Evolutionary conservation across 495 filamentous ascomycete genomes (phyloP), one percentile per base, ranked within the genome.

Genomic region (Jackrogersella multiformis): DNA sequence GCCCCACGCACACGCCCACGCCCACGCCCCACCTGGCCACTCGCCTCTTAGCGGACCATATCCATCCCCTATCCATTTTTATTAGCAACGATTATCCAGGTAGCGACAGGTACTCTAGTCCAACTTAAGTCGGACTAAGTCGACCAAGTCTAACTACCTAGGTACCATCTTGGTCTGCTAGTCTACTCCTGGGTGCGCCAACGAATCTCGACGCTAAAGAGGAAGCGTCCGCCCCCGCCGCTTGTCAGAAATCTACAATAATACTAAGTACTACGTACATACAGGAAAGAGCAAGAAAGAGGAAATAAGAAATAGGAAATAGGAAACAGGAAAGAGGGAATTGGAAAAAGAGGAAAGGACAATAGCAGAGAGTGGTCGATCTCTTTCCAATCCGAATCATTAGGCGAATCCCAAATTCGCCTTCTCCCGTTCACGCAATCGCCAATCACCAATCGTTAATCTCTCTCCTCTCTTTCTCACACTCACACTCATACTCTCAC

Each of bases 381-480:
- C 61, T 61, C 26, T 30, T 30, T 30, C 26, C 26, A 30, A 30
- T 30, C 26, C 26, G 26, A 30, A 30, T 56, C 42, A 41, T 54
- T 58, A 61, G 51, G 56, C 48, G 41, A 65, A 64, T 58, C 51
- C 45, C 30, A 51, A 60, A 60, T 61, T 61, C 61, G 66, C 49
- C 59, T 26, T 62, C 59, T 26, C 38, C 49, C 59, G 44, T 64
- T 30, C n/a, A n/a, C n/a, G n/a, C n/a, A n/a, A n/a, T 26, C 26
- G 15, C 45, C 21, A 28, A 30, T 49, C 45, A 30, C 23, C 35
- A 41, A 42, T 26, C 49, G 36, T 51, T 16, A 23, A 61, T 56
- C 56, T 32, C 57, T 7, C 32, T 26, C 16, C 36, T 2, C 18
- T 13, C 12, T 18, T 45, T 2, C 9, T 24, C 23, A 15, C 21